Conservation (phyloP, 1,139 yeast species). For the Keqinozyma sinolaborantium region DNA sequence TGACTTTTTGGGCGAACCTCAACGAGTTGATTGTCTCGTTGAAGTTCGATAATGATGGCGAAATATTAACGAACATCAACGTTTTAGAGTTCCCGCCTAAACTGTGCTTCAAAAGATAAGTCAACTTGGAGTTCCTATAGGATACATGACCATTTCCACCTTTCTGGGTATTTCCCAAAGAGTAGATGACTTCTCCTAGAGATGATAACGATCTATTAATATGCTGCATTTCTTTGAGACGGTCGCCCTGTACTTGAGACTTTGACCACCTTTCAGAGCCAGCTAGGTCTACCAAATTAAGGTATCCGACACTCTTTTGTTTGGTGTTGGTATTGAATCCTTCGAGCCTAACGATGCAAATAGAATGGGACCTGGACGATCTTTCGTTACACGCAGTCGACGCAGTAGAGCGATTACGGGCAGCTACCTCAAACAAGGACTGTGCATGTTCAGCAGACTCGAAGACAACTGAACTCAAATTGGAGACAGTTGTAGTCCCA, state of each 20-base stretch:
- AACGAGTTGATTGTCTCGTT: constrained; percentile 81
- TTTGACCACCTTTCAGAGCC: constrained; percentile 83
- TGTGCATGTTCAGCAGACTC: constrained; percentile 49
- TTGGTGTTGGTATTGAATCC: constrained; percentile 56
- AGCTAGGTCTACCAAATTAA: constrained; percentile 79
- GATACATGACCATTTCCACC: constrained; percentile 41
- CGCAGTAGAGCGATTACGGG: constrained; percentile 70
- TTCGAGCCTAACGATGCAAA: constrained; percentile 60
- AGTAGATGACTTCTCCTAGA: constrained; percentile 84
- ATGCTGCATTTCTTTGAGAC: constrained; percentile 83
- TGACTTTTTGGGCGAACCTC: constrained; percentile 85
- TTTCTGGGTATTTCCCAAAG: constrained; percentile 47
- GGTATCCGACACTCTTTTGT: constrained; percentile 52
- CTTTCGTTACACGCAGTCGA: constrained; percentile 78
- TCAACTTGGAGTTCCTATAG: constrained; percentile 58
- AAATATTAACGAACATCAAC: constrained; percentile 87
- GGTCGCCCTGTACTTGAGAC: constrained; percentile 75
- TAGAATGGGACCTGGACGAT: constrained; percentile 68
- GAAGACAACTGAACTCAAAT: constrained; percentile 50
- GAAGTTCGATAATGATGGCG: constrained; percentile 61
- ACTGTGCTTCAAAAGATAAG: constrained; percentile 81
- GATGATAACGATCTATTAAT: constrained; percentile 87
- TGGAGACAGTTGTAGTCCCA: constrained; percentile 57
- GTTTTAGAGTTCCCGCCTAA: constrained; percentile 86
- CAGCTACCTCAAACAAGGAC: constrained; percentile 50